Conservation (phyloP, 1,284 basidiomycete genomes). For the Apiotrichum gamsii region DNA sequence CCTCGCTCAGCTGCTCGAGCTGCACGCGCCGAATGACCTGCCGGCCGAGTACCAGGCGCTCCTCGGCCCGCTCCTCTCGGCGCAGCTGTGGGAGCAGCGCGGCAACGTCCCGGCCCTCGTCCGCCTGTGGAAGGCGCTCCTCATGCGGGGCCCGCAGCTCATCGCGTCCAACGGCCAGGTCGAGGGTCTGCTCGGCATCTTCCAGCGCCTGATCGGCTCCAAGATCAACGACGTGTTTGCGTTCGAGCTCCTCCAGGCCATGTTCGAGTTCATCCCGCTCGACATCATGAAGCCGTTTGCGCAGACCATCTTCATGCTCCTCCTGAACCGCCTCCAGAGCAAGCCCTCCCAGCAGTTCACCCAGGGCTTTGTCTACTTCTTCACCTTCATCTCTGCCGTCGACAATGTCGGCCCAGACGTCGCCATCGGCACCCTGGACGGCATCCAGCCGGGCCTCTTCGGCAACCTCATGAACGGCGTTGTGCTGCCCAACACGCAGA, state of each 20-base stretch:
- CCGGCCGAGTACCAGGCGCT: conserved; percentile 74
- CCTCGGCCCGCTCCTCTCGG: conserved; percentile 77
- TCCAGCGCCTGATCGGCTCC: conserved; percentile 83
- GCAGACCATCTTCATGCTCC: conserved; percentile 68
- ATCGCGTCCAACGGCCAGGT: conserved; percentile 73
- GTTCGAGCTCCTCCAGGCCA: conserved; percentile 77
- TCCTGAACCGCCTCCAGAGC: conserved; percentile 77
- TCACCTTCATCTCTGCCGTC: conserved; percentile 68
- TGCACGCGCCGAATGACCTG: conserved; percentile 58
- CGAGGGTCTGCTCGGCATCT: conserved; percentile 74
- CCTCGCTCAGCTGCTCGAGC: conserved; percentile 88
- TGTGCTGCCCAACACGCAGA: conserved; percentile 72
- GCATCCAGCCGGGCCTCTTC: conserved; percentile 81
- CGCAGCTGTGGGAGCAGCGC: conserved; percentile 84
- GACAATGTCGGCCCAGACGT: conserved; percentile 72
- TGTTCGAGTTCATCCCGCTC: conserved; percentile 65
- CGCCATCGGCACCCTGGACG: conserved; percentile 68
- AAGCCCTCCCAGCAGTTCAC: conserved; percentile 87
- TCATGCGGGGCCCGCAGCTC: conserved; percentile 61
- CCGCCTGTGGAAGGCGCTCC: conserved; percentile 76
- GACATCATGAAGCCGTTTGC: conserved; percentile 65
- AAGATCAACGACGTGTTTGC: conserved; percentile 87
- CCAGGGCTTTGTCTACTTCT: conserved; percentile 73
- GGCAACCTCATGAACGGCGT: conserved; percentile 72
- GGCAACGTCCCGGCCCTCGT: conserved; percentile 95